phyloP scores from a whole-genome alignment of 163 green algal genomes.

The Chloroidium sp. region DNA sequence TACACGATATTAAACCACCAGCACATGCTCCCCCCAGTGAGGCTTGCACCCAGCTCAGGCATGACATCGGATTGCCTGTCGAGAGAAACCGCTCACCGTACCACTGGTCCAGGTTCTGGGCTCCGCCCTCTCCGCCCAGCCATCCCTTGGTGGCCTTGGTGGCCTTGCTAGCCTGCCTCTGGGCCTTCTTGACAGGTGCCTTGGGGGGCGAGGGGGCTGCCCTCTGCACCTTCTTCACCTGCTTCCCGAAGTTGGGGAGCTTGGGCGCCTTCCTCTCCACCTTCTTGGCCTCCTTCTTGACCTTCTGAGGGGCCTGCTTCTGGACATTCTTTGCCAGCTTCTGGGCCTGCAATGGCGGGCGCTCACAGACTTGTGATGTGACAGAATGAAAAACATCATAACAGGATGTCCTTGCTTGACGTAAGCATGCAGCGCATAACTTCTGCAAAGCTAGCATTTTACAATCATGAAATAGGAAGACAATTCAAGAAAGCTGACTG shows the following conservation, averaged over 20 bases:
- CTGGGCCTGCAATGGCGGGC: neutral
- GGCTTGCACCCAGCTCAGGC: no score
- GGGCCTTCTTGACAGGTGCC: conserved; percentile 1
- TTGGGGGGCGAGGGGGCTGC: conserved; percentile 2
- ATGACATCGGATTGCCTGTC: neutral
- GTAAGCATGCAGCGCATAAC: no score
- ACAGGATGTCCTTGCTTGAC: no score
- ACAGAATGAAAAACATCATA: no score
- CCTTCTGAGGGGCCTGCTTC: conserved; percentile 18
- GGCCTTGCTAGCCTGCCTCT: conserved; percentile 12
- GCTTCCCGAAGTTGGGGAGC: neutral
- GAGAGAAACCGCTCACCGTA: conserved; percentile 47
- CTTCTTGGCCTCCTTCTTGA: conserved; percentile 9
- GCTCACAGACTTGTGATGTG: no score
- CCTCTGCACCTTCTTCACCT: conserved; percentile 25
- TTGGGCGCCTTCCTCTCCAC: neutral
- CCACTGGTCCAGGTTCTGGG: conserved; percentile 72
- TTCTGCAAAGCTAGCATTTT: no score
- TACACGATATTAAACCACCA: no score
- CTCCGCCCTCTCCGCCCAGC: conserved; percentile 53
- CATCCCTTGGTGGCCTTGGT: conserved; percentile 50
- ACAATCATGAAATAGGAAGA: no score
- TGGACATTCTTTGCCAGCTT: conserved; percentile 10
- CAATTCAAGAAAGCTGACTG: no score
- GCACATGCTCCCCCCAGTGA: no score